Base-by-base conservation (phyloP, 2,329 filamentous ascomycete species). In the Taxawa tesnikishii region DNA sequence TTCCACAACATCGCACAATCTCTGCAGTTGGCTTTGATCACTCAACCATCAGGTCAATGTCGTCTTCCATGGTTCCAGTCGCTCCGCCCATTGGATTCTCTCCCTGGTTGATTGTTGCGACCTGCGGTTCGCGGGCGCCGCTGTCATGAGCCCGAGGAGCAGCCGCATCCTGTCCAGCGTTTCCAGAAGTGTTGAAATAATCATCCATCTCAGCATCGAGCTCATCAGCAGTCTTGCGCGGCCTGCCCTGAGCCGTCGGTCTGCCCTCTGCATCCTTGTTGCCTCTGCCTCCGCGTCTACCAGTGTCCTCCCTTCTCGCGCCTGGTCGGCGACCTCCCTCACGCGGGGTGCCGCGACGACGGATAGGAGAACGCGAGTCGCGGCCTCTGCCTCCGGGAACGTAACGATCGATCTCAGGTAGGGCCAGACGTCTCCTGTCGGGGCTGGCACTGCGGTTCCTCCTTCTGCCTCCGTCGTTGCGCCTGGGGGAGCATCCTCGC, bases 151-250 rank as follows among this genome's bases (percentile, higher is more conserved):
- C 29, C 25, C 25, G 27, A n/a, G 21, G 31, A 24, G 27, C 32
- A 23, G 29, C 32, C 15, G 27, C 36, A 10, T 18, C 36, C 17
- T 31, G 26, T 6, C 26, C 31, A 14, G 33, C 33, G 15, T 31
- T 30, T 11, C 27, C 26, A 15, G 24, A 21, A 14, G 19, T 32
- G 23, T 31, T 33, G 35, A 36, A 94, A 56, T 94, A 94, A 51
- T 94, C 83, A 17, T 79, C 84, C 87, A 94, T 94, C 59, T 94
- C 87, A n/a, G 83, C 83, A 54, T 94, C 87, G 25, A 94, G 66
- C 53, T 94, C 83, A 47, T 93, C 83, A 44, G 85, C 80, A 0
- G 87, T 94, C 70, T 93, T 94, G 58, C 75, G 79, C 2, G 75
- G 68, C 29, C 83, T 70, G 24, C 53, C 54, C 27, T 50, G 48